A percentile compares a stretch with the other conserved stretches of the same genome.
Conservation (phyloP, 2,329 filamentous ascomycete genomes). For the Parastagonospora nodorum region DNA sequence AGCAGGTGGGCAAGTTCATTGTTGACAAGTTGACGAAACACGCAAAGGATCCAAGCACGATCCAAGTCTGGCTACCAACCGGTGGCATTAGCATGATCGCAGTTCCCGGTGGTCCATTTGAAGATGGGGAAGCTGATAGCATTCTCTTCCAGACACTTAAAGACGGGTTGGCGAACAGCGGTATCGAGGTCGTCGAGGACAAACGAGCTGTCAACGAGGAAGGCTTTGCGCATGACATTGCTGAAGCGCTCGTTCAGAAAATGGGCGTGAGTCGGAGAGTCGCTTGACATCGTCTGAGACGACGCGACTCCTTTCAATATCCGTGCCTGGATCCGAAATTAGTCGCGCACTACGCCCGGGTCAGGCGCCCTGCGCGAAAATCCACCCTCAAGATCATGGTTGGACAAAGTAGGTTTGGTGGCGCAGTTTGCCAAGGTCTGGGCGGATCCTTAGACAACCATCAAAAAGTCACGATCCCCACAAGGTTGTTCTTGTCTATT, state of each 20-base stretch:
- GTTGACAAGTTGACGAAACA: conserved; percentile 56
- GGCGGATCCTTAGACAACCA: background rate
- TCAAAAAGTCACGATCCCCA: background rate
- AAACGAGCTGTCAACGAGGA: conserved; percentile 60
- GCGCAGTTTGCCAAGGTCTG: too few species aligned
- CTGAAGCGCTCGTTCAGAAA: conserved; percentile 46
- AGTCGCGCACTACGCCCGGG: background rate
- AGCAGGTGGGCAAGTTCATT: conserved; percentile 61
- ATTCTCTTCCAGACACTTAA: conserved; percentile 56
- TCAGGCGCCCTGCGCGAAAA: conserved; percentile 1
- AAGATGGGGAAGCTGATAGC: conserved; percentile 55
- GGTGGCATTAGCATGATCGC: conserved; percentile 67
- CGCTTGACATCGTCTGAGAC: background rate
- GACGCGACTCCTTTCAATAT: conserved; percentile 1
- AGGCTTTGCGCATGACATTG: conserved; percentile 56
- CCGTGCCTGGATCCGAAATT: background rate
- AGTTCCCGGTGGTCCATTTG: conserved; percentile 58
- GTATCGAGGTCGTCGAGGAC: conserved; percentile 58
- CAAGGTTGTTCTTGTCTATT: background rate
- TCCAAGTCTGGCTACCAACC: conserved; percentile 64
- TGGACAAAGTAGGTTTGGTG: background rate
- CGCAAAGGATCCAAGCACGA: conserved; percentile 47
- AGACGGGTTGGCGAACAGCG: conserved; percentile 54
- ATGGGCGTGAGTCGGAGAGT: conserved; percentile 14
- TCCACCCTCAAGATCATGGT: background rate